Base-by-base conservation (phyloP, 768 basidiomycete species). In the Cubamyces lactineus region DNA sequence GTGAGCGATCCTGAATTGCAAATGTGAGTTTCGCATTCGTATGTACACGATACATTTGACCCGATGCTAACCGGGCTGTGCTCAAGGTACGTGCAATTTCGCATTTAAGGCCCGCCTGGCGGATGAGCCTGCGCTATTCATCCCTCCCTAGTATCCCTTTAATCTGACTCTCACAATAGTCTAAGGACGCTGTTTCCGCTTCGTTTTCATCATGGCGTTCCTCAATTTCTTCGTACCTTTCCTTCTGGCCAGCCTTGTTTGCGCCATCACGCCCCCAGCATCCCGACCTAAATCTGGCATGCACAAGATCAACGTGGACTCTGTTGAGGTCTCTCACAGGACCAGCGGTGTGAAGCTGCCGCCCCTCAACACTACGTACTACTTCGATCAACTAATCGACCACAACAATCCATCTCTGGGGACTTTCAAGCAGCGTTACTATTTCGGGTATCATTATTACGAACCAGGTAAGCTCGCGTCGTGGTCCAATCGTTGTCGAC, bases 341-440 rank as follows among this genome's bases (percentile, higher is more conserved):
- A 34, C 42, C 6, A 38, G 28, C 11, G 28, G 19, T 2, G 21
- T 30, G 54, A 38, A 46, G 43, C 43, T 56, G 5, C 43, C 45
- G n/a, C 30, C 54, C 5, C 39, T 41, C 40, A 42, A 50, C 39
- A 58, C 57, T 7, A 41, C 30, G 9, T 89, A 83, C 70, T 72
- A 70, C 58, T 89, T 88, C 69, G 81, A 87, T 64, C 77, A 78
- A 56, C 69, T 78, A 26, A 73, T 87, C 58, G 82, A 84, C 65
- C 83, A 84, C 69, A 76, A 70, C 24, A 72, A 84, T 57, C 83
- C 86, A 9, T 74, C 77, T 17, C 73, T 83, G 19, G 89, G 89
- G 13, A 91, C 87, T 12, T 91, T 91, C 74, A 78, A 84, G 69
- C 89, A 91, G 72, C 82, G 89, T 38, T 91, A 82, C 72, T 91